Evolutionary conservation across 495 filamentous ascomycete species (phyloP).

Genomic region (Paragyromitra xinjiangensis): DNA sequence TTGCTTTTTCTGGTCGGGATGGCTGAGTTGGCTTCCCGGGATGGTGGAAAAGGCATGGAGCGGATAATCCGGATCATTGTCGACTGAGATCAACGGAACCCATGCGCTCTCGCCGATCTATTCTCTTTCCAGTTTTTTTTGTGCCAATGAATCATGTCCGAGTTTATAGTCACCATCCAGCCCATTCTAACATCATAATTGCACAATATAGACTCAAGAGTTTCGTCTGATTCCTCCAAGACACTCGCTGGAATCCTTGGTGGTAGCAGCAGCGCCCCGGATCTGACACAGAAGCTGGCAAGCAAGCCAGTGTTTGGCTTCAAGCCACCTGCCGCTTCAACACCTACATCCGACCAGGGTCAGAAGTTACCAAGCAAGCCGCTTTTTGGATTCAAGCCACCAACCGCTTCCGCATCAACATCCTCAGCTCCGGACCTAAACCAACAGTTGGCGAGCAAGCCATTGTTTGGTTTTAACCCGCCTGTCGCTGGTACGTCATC

Average conservation of each 20-base stretch:
- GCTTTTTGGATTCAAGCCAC: constrained; percentile 42
- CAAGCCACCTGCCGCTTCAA: constrained; percentile 15
- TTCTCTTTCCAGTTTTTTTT: constrained; percentile 2
- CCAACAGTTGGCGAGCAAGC: constrained; percentile 34
- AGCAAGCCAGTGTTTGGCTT: constrained; percentile 40
- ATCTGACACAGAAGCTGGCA: constrained; percentile 23
- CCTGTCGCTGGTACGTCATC: constrained; percentile 9
- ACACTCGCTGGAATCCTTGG: constrained; percentile 39
- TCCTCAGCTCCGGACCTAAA: constrained; percentile 11
- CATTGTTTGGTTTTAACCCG: constrained; percentile 41
- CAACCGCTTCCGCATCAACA: constrained; percentile 14
- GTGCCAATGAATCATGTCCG: constrained; percentile 7
- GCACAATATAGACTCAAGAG: constrained; percentile 34
- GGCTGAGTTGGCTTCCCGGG: constrained; percentile 14
- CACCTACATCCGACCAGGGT: constrained; percentile 7
- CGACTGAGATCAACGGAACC: background rate
- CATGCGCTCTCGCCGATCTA: constrained; percentile 5
- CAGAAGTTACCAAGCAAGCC: constrained; percentile 40
- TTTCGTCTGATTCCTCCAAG: constrained; percentile 43
- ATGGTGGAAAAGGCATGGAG: constrained; percentile 7
- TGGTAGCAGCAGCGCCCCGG: background rate
- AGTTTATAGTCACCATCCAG: background rate
- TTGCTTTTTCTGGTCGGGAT: constrained; percentile 17
- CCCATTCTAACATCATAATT: constrained; percentile 39
- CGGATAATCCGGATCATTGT: constrained; percentile 8